Evolutionary conservation across 208 protist species (phyloP).

Genomic region (Entamoeba dispar): DNA sequence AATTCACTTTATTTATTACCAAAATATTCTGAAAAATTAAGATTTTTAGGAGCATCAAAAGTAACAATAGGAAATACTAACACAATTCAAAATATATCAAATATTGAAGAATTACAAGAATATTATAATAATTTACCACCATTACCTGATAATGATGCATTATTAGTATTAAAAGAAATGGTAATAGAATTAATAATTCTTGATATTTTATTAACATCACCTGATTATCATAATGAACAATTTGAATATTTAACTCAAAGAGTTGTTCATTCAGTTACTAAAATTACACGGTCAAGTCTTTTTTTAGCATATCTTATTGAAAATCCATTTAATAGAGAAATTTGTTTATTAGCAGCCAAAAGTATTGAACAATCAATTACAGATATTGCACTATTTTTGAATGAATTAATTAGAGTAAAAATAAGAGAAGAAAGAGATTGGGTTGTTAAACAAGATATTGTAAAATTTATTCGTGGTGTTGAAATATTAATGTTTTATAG

Average conservation of each 20-base stretch:
- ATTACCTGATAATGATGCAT: not conserved
- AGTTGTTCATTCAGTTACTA: not conserved
- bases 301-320: not conserved
- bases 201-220: not conserved
- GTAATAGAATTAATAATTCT: not conserved
- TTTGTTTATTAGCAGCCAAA: not conserved
- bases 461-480: not conserved
- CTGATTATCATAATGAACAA: not conserved
- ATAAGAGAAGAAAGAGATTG: not conserved
- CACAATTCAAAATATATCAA: not conserved
- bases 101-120: not conserved
- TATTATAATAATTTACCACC: not conserved
- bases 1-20: not conserved
- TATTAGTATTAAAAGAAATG: not conserved
- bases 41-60: not conserved
- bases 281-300: not conserved
- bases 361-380: not conserved
- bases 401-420: not conserved
- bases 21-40: not conserved
- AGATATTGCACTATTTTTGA: not conserved
- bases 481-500: not conserved
- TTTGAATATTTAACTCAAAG: not conserved
- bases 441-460: not conserved
- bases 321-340: not conserved
- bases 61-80: not conserved